Conservation (phyloP, 352 stramenopile species). For the Phytophthora idaei region DNA sequence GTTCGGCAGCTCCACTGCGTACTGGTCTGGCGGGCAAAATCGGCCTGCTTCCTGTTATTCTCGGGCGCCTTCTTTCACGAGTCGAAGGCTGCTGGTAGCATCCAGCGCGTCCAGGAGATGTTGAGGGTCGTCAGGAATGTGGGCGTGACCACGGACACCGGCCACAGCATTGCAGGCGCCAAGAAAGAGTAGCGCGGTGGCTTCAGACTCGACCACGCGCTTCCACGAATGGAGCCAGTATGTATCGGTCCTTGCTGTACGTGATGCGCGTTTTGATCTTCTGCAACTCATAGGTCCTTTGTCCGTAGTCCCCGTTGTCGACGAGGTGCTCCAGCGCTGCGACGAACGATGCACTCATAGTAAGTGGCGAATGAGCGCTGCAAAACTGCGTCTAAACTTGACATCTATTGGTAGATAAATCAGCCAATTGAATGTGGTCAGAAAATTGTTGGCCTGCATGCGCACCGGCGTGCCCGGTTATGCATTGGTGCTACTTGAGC, state of each 20-base stretch:
- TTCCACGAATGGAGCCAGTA: neutral
- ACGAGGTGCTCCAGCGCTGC: neutral
- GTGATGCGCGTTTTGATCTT: neutral
- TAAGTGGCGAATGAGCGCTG: neutral
- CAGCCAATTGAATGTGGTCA: neutral
- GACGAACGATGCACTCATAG: neutral
- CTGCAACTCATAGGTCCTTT: neutral
- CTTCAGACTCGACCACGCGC: neutral
- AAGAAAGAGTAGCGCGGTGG: neutral
- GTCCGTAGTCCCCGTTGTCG: neutral
- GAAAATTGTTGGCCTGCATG: neutral
- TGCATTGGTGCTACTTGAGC: neutral
- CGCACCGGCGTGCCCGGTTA: neutral
- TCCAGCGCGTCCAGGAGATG: neutral
- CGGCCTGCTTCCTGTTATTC: neutral
- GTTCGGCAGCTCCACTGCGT: neutral
- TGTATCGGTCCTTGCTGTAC: neutral
- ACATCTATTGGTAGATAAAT: neutral
- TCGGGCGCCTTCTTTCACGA: neutral
- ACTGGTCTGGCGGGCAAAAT: neutral
- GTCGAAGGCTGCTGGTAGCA: neutral
- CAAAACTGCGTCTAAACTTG: neutral
- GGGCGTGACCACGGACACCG: neutral
- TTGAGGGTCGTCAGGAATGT: neutral
- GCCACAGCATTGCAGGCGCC: neutral